These are phyloP conservation scores for Abelmoschus esculentus DNA, from an alignment of 345 rosid genomes.

Conservation along the genomic window DNA sequence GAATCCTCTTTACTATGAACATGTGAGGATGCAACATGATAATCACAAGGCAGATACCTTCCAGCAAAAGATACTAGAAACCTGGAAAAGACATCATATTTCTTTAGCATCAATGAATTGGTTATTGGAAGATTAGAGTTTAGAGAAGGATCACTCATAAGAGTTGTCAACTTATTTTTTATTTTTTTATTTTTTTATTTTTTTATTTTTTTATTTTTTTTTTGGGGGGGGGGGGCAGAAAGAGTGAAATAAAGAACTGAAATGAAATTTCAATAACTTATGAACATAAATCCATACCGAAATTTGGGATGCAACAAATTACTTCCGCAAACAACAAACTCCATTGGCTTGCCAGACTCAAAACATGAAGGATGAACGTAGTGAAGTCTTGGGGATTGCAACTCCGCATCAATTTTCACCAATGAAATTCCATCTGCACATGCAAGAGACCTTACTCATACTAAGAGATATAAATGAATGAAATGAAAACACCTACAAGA, in stretches of 20 bases:
- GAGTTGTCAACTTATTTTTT: neutral
- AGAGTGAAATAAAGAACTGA: neutral
- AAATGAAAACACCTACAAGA: neutral
- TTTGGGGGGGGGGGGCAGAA: neutral
- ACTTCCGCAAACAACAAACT: slow-evolving; percentile 79
- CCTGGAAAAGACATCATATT: slow-evolving; percentile 41
- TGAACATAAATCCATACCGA: slow-evolving; percentile 40
- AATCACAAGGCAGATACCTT: slow-evolving; percentile 63
- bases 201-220: too few relatives aligned
- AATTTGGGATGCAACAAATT: slow-evolving; percentile 63
- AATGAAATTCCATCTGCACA: slow-evolving; percentile 59
- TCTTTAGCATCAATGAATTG: slow-evolving; percentile 1
- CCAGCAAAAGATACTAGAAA: slow-evolving; percentile 86
- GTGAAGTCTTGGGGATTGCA: slow-evolving; percentile 67
- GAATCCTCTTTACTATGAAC: slow-evolving; percentile 29
- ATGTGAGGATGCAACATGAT: slow-evolving; percentile 39
- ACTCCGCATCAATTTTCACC: slow-evolving; percentile 40
- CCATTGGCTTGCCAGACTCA: slow-evolving; percentile 90
- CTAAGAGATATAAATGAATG: neutral
- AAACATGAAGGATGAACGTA: slow-evolving; percentile 78
- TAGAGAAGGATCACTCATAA: neutral
- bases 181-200: too few relatives aligned
- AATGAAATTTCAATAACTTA: neutral
- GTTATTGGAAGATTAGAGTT: neutral
- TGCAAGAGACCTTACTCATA: slow-evolving; percentile 7